phyloP scores from a whole-genome alignment of 768 basidiomycete species.

The Terana coerulea region DNA sequence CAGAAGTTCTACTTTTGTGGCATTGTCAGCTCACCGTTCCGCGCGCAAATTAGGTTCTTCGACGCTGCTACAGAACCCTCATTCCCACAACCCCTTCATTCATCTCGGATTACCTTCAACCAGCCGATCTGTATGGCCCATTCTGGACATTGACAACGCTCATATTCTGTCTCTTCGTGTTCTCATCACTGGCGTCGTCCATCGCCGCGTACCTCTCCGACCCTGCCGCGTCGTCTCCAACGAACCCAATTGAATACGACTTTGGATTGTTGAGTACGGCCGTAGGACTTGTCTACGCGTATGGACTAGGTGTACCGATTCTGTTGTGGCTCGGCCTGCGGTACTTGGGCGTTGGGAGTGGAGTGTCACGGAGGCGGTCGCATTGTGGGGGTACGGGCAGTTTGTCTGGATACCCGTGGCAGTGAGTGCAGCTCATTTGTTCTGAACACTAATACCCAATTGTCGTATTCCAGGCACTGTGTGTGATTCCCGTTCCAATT shows the following conservation, averaged over 20 bases:
- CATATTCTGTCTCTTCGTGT: slow-evolving; percentile 89
- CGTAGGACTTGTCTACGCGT: slow-evolving; percentile 80
- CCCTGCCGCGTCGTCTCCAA: slow-evolving; percentile 29
- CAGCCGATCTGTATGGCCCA: slow-evolving; percentile 82
- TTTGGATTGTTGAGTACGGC: slow-evolving; percentile 84
- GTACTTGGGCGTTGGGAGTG: slow-evolving; percentile 90
- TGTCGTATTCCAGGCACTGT: slow-evolving; percentile 65
- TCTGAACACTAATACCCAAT: not conserved
- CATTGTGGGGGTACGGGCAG: slow-evolving; percentile 77
- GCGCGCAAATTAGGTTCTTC: slow-evolving; percentile 46
- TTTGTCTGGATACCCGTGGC: slow-evolving; percentile 90
- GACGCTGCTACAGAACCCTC: slow-evolving; percentile 73
- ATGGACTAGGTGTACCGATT: slow-evolving; percentile 79
- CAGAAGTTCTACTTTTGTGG: not conserved
- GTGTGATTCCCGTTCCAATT: slow-evolving; percentile 80
- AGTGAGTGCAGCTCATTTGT: slow-evolving; percentile 37
- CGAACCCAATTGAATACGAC: slow-evolving; percentile 65
- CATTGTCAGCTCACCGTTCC: slow-evolving; percentile 11
- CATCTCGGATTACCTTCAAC: slow-evolving; percentile 57
- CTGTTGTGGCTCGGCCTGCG: slow-evolving; percentile 80
- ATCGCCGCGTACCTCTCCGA: slow-evolving; percentile 82
- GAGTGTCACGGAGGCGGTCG: slow-evolving; percentile 79
- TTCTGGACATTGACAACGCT: slow-evolving; percentile 98
- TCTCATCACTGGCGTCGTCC: slow-evolving; percentile 86
- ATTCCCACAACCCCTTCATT: slow-evolving; percentile 67